phyloP scores from a whole-genome alignment of 2,329 filamentous ascomycete genomes.

The Fusarium sarcochroum region DNA sequence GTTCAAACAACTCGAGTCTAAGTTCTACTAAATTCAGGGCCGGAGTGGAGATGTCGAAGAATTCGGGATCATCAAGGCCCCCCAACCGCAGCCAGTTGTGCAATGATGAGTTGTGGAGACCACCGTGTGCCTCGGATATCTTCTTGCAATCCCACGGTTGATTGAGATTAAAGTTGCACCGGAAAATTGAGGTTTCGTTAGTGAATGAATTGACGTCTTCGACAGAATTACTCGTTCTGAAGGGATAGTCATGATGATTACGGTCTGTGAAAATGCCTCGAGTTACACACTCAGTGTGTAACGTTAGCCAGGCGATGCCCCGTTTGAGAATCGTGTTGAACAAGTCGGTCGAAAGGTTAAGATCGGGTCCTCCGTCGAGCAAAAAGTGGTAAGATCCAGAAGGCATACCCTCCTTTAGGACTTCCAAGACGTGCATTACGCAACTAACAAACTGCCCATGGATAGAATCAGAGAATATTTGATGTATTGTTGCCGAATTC shows the following conservation, averaged over 20 bases:
- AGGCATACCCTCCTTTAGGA: conserved; percentile 1
- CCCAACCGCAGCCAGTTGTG: too few relatives aligned
- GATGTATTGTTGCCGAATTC: too few relatives aligned
- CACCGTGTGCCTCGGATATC: not conserved
- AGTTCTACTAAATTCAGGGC: too few relatives aligned
- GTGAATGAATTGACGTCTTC: not conserved
- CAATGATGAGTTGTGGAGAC: too few relatives aligned
- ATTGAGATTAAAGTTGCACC: conserved; percentile 17
- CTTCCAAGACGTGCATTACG: not conserved
- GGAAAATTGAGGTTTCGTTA: not conserved
- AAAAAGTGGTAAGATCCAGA: not conserved
- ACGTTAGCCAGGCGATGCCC: not conserved
- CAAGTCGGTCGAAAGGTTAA: not conserved
- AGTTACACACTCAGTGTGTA: not conserved
- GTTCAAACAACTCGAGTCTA: too few relatives aligned
- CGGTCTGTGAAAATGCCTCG: not conserved
- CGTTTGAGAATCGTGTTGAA: not conserved
- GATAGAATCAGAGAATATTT: too few relatives aligned
- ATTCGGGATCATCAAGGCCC: too few relatives aligned
- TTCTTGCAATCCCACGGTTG: conserved; percentile 2
- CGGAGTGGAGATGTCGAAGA: too few relatives aligned
- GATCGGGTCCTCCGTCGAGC: conserved; percentile 3
- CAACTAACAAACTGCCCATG: too few relatives aligned
- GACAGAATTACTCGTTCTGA: accelerated
- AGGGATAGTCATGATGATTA: not conserved